Conservation (phyloP, 257 asterid genomes). For the Forsythia viridissima region DNA sequence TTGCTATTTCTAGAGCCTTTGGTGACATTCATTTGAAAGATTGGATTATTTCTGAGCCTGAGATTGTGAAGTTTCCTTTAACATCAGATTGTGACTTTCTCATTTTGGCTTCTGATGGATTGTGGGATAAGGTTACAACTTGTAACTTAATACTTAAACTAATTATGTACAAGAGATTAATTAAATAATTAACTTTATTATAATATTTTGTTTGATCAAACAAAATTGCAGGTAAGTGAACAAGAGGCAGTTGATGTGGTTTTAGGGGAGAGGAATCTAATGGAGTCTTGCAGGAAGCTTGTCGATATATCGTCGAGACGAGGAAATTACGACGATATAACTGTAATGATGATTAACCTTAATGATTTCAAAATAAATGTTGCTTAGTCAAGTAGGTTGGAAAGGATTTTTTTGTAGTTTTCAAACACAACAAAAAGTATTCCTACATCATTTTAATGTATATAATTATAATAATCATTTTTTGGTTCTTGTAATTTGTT, state of each 20-base stretch:
- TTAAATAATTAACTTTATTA: not conserved
- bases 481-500: too few species aligned
- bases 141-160: not conserved
- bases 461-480: too few species aligned
- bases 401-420: too few species aligned
- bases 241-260: slow-evolving; percentile 56
- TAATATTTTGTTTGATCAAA: not conserved
- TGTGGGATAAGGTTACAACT: slow-evolving; percentile 51
- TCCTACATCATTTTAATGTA: too few species aligned
- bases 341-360: slow-evolving; percentile 47
- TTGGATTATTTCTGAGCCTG: slow-evolving; percentile 54
- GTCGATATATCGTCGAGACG: slow-evolving; percentile 36
- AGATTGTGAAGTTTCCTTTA: slow-evolving; percentile 32
- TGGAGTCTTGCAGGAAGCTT: slow-evolving; percentile 47
- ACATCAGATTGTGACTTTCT: slow-evolving; percentile 48
- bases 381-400: not conserved
- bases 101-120: slow-evolving; percentile 56
- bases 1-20: slow-evolving; percentile 56
- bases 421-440: too few species aligned
- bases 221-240: slow-evolving; percentile 34
- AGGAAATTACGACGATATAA: slow-evolving; percentile 47
- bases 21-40: slow-evolving; percentile 52
- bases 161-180: not conserved
- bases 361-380: slow-evolving; percentile 21
- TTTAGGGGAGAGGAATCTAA: slow-evolving; percentile 18